Evolutionary conservation across 2,329 filamentous ascomycete genomes (phyloP), one percentile per base, ranked within the genome.

Genomic region (Phoma sp.): DNA sequence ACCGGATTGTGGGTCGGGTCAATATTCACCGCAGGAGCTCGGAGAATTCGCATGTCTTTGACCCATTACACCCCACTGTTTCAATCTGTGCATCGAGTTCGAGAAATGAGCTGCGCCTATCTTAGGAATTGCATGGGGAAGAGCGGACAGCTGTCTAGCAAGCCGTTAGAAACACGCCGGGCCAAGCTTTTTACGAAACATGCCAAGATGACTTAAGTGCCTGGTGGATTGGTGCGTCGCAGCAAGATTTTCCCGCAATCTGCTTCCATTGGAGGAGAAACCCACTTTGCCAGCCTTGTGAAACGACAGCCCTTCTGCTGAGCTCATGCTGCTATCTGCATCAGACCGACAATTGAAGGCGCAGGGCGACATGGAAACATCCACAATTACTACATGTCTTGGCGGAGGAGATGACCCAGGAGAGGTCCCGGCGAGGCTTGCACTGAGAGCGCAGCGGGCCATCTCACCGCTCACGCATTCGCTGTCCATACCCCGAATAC

Each of bases 161-260:
- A 40, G 27, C 33, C 35, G 6, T 31, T 35, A 8, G 38, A 25
- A 48, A 40, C 27, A 33, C 7, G 3, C 17, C 8, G 1, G 31
- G 54, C 54, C 54, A 57, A 57, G 54, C 54, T 39, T 51, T 48
- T 46, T 32, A 2, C 43, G 54, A 57, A 57, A 57, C 54, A 44
- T 25, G 54, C 43, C 43, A 57, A 57, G 54, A 31, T 48, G 32
- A 21, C 53, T 56, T 56, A 38, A 39, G 33, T 38, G n/a, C 29
- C 25, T 32, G 33, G 37, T 37, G 35, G 29, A 50, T 51, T 32
- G 50, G 40, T 38, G 32, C 47, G 24, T 24, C 21, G 25, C 43
- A 43, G 19, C 32, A 29, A 21, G 22, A 39, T 35, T 24, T 43
- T 43, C 43, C 44, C 44, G 47, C 8, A 22, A 24, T 39, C n/a